Conservation (phyloP, 1,284 basidiomycete species). For the Cystobasidium pallidum region DNA sequence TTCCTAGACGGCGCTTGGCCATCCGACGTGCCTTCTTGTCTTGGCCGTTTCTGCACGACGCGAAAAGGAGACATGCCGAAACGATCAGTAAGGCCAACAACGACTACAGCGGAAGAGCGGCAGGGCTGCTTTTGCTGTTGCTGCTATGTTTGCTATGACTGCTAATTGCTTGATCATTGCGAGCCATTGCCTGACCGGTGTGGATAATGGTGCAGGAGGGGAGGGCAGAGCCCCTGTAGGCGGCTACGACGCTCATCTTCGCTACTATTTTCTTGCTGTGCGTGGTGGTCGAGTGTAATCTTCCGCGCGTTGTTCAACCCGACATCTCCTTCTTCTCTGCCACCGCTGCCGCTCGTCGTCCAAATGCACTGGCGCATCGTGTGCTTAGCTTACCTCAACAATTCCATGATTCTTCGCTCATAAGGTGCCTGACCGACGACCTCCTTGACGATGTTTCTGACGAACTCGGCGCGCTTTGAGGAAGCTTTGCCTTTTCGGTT, state of each 20-base stretch:
- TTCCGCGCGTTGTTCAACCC: neutral
- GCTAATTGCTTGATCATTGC: neutral
- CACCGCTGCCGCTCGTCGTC: neutral
- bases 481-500: constrained; percentile 89
- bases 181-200: too few relatives aligned
- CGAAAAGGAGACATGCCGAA: neutral
- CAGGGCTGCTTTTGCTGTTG: neutral
- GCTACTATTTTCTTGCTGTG: too few relatives aligned
- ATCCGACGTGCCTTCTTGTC: constrained; percentile 98
- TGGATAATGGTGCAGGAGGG: too few relatives aligned
- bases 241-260: too few relatives aligned
- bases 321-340: neutral
- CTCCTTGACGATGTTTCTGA: constrained; percentile 87
- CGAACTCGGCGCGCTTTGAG: constrained; percentile 83
- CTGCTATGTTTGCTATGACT: neutral
- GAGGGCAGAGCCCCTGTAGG: too few relatives aligned
- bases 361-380: neutral
- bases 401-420: constrained; percentile 97
- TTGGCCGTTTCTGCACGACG: constrained; percentile 58
- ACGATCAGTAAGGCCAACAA: too few relatives aligned
- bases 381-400: constrained; percentile 57
- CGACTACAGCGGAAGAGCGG: neutral
- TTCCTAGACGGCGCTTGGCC: constrained; percentile 91
- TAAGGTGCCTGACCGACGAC: constrained; percentile 94
- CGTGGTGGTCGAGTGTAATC: too few relatives aligned